Percentiles rank a stretch among this genome's conserved stretches.
Evolutionary conservation across 176 grass and related monocot genomes (phyloP).

Genomic region (Ananas comosus): DNA sequence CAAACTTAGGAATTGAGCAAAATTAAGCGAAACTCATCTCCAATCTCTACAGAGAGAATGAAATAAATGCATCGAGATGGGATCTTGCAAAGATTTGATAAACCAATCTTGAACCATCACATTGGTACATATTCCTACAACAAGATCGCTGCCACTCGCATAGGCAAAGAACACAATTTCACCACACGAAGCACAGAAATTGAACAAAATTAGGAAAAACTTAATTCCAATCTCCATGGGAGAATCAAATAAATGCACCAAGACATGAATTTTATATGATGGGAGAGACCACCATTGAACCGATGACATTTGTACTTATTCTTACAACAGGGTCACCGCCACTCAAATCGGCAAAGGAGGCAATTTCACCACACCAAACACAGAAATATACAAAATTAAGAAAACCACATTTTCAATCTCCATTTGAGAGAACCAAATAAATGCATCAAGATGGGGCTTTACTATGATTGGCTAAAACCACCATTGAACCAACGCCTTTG

Average conservation of each 20-base stretch:
- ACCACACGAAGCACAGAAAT: background rate
- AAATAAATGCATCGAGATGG: constrained; percentile 3
- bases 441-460: background rate
- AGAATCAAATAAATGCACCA: constrained; percentile 4
- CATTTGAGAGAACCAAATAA: background rate
- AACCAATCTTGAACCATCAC: background rate
- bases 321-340: background rate
- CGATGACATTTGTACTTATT: background rate
- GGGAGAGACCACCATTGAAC: background rate
- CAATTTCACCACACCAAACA: background rate
- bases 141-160: background rate
- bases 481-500: background rate
- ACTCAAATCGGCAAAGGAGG: background rate
- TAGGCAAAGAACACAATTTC: background rate
- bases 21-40: background rate
- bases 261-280: background rate
- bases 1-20: background rate
- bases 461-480: background rate
- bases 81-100: background rate
- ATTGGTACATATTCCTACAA: background rate
- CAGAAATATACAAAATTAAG: background rate
- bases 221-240: background rate
- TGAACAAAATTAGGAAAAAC: constrained; percentile 1
- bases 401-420: background rate
- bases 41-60: background rate